Percentiles rank a stretch among this genome's conserved stretches.
Evolutionary conservation across 495 filamentous ascomycete genomes (phyloP).

Genomic region (Aspergillus cavernicola): DNA sequence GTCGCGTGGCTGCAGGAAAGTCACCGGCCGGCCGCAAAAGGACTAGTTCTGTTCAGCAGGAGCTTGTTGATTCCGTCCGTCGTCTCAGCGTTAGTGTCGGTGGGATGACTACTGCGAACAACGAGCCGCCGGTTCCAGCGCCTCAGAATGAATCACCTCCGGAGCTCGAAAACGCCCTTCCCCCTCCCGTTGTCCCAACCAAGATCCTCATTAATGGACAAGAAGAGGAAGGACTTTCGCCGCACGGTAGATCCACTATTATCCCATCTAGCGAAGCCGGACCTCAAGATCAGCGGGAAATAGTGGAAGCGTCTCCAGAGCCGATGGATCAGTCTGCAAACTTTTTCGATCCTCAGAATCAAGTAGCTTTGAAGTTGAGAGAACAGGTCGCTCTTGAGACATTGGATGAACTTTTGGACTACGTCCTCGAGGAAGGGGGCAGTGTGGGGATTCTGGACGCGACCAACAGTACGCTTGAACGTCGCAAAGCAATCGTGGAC

Average conservation of each 20-base stretch:
- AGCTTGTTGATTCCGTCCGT: slow-evolving; percentile 42
- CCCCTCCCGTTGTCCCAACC: slow-evolving; percentile 39
- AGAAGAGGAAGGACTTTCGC: slow-evolving; percentile 26
- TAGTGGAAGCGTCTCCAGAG: slow-evolving; percentile 40
- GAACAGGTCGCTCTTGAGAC: slow-evolving; percentile 92
- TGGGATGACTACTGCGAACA: slow-evolving; percentile 21
- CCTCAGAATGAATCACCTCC: slow-evolving; percentile 20
- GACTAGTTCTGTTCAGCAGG: slow-evolving; percentile 34
- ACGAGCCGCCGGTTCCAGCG: slow-evolving; percentile 25
- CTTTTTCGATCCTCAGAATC: slow-evolving; percentile 93
- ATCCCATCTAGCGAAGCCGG: slow-evolving; percentile 25
- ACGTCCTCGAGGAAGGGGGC: slow-evolving; percentile 74
- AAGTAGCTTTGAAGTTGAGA: slow-evolving; percentile 72
- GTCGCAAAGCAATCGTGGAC: slow-evolving; percentile 77
- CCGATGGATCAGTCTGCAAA: slow-evolving; percentile 81
- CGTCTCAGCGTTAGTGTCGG: slow-evolving; percentile 42
- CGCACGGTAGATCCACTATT: slow-evolving; percentile 29
- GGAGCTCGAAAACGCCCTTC: slow-evolving; percentile 23
- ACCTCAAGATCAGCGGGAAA: slow-evolving; percentile 22
- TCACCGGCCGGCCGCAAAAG: slow-evolving; percentile 34
- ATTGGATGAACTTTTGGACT: slow-evolving; percentile 85
- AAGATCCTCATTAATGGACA: slow-evolving; percentile 50
- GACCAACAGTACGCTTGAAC: slow-evolving; percentile 88
- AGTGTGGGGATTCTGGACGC: slow-evolving; percentile 98
- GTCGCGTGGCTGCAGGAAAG: slow-evolving; percentile 71